Evolutionary conservation across 305 asterid genomes (phyloP).

Genomic region (Plantago rigida): DNA sequence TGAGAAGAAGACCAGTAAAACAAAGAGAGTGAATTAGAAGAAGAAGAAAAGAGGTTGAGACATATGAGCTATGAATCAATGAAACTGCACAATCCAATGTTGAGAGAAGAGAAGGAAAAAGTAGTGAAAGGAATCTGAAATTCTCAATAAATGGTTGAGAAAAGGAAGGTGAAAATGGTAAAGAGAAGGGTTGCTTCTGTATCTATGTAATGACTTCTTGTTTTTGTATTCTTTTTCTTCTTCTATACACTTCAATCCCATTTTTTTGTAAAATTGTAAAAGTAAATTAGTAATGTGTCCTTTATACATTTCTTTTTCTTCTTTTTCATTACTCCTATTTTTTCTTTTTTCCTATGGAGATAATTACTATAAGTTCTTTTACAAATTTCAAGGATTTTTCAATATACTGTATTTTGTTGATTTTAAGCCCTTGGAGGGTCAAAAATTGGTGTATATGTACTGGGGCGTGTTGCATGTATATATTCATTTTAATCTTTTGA

Average conservation of each 20-base stretch:
- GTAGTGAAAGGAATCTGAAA: conserved; percentile 25
- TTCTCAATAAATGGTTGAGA: conserved; percentile 32
- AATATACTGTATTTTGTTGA: too few species aligned
- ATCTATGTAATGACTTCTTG: conserved; percentile 24
- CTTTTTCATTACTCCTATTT: too few species aligned
- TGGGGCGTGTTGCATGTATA: too few species aligned
- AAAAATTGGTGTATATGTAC: too few species aligned
- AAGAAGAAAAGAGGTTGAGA: conserved; percentile 13
- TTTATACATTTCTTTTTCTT: conserved; percentile 3
- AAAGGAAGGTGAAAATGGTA: conserved; percentile 29
- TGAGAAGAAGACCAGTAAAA: conserved; percentile 33
- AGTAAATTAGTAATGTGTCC: conserved; percentile 27
- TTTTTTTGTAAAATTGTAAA: neutral
- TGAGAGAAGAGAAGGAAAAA: conserved; percentile 17
- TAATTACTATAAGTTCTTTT: too few species aligned
- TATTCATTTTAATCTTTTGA: too few species aligned
- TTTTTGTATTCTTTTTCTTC: conserved; percentile 12
- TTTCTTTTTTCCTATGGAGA: too few species aligned
- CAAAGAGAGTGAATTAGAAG: conserved; percentile 22
- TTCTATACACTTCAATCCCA: too few species aligned
- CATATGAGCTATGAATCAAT: conserved; percentile 12
- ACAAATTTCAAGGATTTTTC: too few species aligned
- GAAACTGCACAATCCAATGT: conserved; percentile 24
- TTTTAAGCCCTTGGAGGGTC: too few species aligned
- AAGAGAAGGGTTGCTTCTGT: conserved; percentile 27